phyloP scores from a whole-genome alignment of 306 rosid species.

The Medicago arabica region DNA sequence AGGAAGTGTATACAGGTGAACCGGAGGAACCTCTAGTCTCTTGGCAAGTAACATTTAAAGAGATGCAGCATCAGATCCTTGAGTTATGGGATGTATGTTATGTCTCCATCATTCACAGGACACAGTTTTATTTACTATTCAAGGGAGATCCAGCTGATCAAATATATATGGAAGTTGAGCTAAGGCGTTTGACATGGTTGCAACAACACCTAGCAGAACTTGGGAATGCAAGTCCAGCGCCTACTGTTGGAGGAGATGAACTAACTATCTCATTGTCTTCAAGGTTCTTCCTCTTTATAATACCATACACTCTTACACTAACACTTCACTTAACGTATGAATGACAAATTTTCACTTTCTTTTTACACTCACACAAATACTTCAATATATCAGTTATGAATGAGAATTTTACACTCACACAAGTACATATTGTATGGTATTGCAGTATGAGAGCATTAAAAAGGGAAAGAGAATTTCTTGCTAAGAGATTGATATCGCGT shows the following conservation, averaged over 20 bases:
- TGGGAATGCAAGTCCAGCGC: conserved; percentile 96
- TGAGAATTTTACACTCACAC: conserved; percentile 9
- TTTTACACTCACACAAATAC: neutral
- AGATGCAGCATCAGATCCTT: conserved; percentile 81
- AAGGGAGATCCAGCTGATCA: conserved; percentile 96
- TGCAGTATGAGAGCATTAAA: conserved; percentile 79
- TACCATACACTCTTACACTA: neutral
- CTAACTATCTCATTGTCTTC: conserved; percentile 86
- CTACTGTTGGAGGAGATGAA: conserved; percentile 87
- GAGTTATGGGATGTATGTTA: conserved; percentile 91
- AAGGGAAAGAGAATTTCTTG: conserved; percentile 94
- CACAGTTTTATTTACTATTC: conserved; percentile 92
- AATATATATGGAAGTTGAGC: conserved; percentile 95
- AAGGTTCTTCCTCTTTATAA: conserved; percentile 58
- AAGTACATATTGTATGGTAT: conserved; percentile 34
- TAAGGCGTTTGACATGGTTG: conserved; percentile 94
- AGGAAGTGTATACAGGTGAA: conserved; percentile 63
- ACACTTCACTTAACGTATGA: neutral
- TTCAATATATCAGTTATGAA: neutral
- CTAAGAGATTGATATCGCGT: conserved; percentile 86
- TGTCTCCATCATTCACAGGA: conserved; percentile 96
- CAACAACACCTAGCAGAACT: conserved; percentile 87
- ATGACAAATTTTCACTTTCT: neutral
- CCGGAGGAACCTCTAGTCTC: conserved; percentile 69
- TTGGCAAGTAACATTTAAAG: conserved; percentile 86